Conservation (phyloP, 1,284 basidiomycete genomes). For the Cryptococcus sp. region DNA sequence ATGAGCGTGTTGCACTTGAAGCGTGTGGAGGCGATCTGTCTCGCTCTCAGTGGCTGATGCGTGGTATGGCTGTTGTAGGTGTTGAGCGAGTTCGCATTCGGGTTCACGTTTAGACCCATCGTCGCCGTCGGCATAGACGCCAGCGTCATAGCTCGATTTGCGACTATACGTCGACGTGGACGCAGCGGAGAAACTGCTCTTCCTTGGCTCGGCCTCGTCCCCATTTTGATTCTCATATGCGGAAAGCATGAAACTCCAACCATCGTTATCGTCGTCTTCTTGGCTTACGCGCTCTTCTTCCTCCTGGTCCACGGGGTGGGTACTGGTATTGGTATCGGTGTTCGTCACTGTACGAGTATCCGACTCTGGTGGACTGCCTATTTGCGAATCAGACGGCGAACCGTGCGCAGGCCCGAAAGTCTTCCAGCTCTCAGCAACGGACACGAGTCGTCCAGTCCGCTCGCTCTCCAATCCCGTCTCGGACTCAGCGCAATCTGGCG, state of each 20-base stretch:
- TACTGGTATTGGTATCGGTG: background rate
- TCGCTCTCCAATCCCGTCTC: background rate
- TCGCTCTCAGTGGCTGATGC: too few relatives aligned
- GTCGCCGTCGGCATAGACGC: too few relatives aligned
- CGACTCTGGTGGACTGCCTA: background rate
- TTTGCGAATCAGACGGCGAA: background rate
- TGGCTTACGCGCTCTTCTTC: background rate
- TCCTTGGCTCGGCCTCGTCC: slow-evolving; percentile 1
- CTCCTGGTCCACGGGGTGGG: too few relatives aligned
- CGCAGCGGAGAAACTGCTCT: slow-evolving; percentile 14
- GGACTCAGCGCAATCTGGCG: background rate
- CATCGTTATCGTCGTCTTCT: slow-evolving; percentile 19
- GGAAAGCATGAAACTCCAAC: slow-evolving; percentile 24
- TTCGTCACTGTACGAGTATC: background rate
- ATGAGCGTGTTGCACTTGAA: too few relatives aligned
- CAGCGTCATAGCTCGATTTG: too few relatives aligned
- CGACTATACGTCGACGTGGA: background rate
- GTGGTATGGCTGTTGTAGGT: too few relatives aligned
- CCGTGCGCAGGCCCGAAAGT: slow-evolving; percentile 6
- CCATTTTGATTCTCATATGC: slow-evolving; percentile 15
- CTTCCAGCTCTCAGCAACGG: slow-evolving; percentile 7
- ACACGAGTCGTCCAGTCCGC: background rate
- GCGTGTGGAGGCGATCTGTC: too few relatives aligned
- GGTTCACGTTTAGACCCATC: too few relatives aligned
- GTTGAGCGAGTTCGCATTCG: too few relatives aligned